These are phyloP conservation scores for Mortierella sp. DNA, from an alignment of 371 early-diverging fungal species.

Conservation along the genomic window DNA sequence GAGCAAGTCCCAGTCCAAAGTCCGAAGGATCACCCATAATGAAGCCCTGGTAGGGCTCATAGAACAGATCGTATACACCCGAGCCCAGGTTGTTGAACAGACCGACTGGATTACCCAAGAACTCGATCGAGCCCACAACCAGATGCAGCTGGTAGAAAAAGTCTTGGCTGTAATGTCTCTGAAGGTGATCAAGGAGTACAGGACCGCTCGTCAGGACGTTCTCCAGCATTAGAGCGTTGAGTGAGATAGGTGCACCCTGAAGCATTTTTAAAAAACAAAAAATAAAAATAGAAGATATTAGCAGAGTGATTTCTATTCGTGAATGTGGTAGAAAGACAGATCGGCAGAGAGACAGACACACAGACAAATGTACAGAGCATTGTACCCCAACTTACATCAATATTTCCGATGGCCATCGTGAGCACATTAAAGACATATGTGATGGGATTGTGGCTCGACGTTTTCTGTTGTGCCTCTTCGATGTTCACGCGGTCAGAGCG, in stretches of 20 bases:
- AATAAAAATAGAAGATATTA: background rate
- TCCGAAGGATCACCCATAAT: constrained; percentile 97
- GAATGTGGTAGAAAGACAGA: too few species aligned
- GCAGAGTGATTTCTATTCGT: too few species aligned
- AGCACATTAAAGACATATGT: constrained; percentile 85
- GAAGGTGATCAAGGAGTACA: constrained; percentile 82
- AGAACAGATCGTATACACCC: constrained; percentile 96
- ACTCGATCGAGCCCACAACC: constrained; percentile 96
- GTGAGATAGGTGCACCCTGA: constrained; percentile 87
- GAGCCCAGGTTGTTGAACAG: constrained; percentile 94
- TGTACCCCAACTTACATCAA: constrained; percentile 71
- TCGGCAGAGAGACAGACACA: background rate
- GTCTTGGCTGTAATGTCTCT: constrained; percentile 90
- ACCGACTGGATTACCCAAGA: constrained; percentile 98
- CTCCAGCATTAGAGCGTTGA: constrained; percentile 93
- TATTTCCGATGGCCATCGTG: constrained; percentile 97
- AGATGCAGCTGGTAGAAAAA: constrained; percentile 92
- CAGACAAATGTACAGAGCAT: background rate
- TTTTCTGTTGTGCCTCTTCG: constrained; percentile 62
- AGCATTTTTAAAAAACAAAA: background rate
- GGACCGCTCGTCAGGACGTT: constrained; percentile 86
- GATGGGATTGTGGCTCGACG: constrained; percentile 58
- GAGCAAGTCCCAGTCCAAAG: constrained; percentile 93
- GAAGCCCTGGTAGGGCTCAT: constrained; percentile 98
- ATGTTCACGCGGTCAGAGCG: constrained; percentile 80